Base-by-base conservation (phyloP, 106 monocot genomes). In the Allium cepa region DNA sequence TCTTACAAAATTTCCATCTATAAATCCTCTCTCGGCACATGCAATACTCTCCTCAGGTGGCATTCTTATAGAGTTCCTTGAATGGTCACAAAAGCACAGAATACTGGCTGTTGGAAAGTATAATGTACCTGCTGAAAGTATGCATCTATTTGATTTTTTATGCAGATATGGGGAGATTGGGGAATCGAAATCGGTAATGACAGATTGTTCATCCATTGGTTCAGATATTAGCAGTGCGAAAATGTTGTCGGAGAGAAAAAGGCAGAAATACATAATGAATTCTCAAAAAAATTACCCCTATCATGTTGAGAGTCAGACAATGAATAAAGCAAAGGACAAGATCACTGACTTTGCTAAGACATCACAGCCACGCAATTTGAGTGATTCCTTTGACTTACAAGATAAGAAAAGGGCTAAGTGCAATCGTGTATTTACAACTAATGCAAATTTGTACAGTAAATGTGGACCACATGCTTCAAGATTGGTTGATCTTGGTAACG, bases 111-210 rank as follows among this genome's bases (percentile, higher is more conserved):
- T 90, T 67, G 71, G 84, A 14, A 92, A 85, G 53, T 90, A 87
- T 65, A 69, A 82, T 63, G 57, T 90, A 67, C 74, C 87, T 26
- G 70, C 79, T 64, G 81, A 90, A 75, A 81, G 84, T 47, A 81
- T 90, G 47, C 59, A 77, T 75, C 74, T 99, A 53, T 99, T 93
- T 64, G 75, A 83, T 81, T 64, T 57, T 47, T 71, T 99, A 49
- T 87, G 93, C 82, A 99, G 72, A 85, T 93, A 75, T 74, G 99
- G 90, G 7, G 93, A 99, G 69, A 56, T 85, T 48, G 90, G 93
- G 62, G 99, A 93, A 60, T 93, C 89, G 50, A 92, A 85, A 75
- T 99, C 99, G 66, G 92, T 82, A 46, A 99, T 87, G 84, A 99
- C 99, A 48, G 90, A 92, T 9, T 89, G 82, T 56, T 93, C 89